These are phyloP conservation scores for Apostasia ramifera DNA, from an alignment of 106 monocot species.

Conservation along the genomic window DNA sequence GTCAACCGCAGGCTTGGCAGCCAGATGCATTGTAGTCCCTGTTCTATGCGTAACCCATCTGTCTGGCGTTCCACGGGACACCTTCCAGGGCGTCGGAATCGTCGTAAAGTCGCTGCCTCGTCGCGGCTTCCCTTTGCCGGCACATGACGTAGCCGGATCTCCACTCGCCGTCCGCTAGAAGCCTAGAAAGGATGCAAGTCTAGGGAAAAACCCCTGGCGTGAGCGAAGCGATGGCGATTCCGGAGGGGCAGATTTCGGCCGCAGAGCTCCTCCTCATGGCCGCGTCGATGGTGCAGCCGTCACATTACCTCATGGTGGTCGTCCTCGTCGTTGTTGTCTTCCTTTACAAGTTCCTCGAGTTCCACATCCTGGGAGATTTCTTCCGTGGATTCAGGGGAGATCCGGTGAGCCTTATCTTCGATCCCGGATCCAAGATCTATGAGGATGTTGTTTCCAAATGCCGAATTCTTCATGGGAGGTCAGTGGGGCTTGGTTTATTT, in stretches of 20 bases:
- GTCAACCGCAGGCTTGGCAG: no score
- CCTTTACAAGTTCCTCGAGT: slow-evolving; percentile 79
- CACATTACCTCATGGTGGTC: slow-evolving; percentile 36
- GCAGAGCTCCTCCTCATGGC: slow-evolving; percentile 34
- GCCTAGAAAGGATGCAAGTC: no score
- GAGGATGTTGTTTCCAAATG: slow-evolving; percentile 64
- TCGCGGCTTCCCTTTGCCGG: no score
- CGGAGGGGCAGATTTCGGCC: slow-evolving; percentile 3
- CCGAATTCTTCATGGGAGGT: slow-evolving; percentile 74
- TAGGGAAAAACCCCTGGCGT: background rate
- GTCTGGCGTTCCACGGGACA: no score
- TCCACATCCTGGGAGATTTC: slow-evolving; percentile 54
- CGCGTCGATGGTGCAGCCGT: slow-evolving; percentile 17
- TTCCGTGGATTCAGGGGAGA: slow-evolving; percentile 58
- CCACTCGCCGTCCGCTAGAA: no score
- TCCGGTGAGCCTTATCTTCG: slow-evolving; percentile 56
- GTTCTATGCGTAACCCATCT: no score
- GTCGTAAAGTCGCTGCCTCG: no score
- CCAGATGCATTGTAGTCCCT: no score
- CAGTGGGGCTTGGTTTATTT: background rate
- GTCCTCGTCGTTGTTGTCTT: slow-evolving; percentile 24
- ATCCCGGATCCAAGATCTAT: slow-evolving; percentile 62
- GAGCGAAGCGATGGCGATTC: background rate
- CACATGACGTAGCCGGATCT: no score
- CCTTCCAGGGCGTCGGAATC: no score